These are phyloP conservation scores for Yamagishiella unicocca DNA, from an alignment of 139 green algal species.

Conservation along the genomic window DNA sequence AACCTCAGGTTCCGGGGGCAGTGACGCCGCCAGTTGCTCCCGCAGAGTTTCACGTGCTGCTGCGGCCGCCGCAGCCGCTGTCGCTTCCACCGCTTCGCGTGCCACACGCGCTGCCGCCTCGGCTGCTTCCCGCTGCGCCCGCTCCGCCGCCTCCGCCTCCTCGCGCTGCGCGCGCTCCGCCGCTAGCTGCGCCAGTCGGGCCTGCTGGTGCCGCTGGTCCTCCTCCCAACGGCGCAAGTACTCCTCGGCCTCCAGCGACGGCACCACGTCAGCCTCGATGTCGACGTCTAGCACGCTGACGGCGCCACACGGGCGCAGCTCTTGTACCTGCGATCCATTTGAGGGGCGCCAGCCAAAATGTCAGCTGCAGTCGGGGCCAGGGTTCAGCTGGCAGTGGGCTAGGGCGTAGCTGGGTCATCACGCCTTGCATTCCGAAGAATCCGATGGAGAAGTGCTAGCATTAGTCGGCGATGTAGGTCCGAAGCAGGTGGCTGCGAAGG, in stretches of 20 bases:
- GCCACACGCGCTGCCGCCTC: not conserved
- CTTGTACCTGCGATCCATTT: constrained; percentile 77
- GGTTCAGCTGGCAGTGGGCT: too few relatives aligned
- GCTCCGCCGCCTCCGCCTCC: constrained; percentile 13
- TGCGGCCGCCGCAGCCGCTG: constrained; percentile 6
- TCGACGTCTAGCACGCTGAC: constrained; percentile 85
- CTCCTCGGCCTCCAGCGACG: constrained; percentile 79
- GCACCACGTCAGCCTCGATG: constrained; percentile 85
- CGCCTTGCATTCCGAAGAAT: too few relatives aligned
- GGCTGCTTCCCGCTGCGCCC: not conserved
- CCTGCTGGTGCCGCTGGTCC: constrained; percentile 59
- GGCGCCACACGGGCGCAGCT: constrained; percentile 67
- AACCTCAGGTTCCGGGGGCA: constrained; percentile 68
- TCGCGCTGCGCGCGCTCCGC: constrained; percentile 24
- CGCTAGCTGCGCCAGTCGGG: constrained; percentile 39
- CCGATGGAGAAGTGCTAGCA: too few relatives aligned
- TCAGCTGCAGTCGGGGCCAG: too few relatives aligned
- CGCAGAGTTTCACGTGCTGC: constrained; percentile 20
- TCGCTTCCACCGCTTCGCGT: constrained; percentile 46
- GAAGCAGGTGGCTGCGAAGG: too few relatives aligned
- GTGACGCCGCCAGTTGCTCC: constrained; percentile 50
- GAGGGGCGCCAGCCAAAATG: too few relatives aligned
- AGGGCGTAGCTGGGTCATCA: too few relatives aligned
- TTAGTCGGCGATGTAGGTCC: too few relatives aligned
- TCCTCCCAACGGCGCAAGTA: constrained; percentile 46